Evolutionary conservation across 2,329 filamentous ascomycete genomes (phyloP).

Genomic region (Aureobasidium melanogenum): DNA sequence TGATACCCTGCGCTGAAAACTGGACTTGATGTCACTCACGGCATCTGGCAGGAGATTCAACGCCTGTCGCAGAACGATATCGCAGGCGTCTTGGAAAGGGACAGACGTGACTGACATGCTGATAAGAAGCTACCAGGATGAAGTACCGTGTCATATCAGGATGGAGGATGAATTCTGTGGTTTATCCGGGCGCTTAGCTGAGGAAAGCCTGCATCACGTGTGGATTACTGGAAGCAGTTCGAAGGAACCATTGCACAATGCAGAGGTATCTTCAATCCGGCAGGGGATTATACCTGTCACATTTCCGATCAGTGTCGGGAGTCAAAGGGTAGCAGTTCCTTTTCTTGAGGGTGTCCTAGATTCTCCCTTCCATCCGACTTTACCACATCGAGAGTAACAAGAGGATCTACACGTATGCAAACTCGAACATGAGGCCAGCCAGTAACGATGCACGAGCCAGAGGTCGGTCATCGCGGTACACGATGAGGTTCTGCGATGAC

Average conservation of each 20-base stretch:
- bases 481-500: neutral
- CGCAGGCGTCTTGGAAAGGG: neutral
- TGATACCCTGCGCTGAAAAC: neutral
- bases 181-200: neutral
- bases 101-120: neutral
- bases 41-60: neutral
- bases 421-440: neutral
- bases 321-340: neutral
- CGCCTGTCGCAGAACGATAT: neutral
- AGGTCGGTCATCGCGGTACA: neutral
- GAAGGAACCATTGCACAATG: neutral
- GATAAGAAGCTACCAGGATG: neutral
- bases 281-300: neutral
- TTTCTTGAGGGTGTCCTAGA: neutral
- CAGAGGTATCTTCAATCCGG: neutral
- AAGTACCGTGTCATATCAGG: neutral
- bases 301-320: neutral
- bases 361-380: neutral
- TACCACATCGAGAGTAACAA: neutral
- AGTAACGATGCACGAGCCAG: neutral
- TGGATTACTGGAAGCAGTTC: neutral
- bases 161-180: neutral
- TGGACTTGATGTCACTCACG: neutral
- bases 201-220: neutral
- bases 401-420: neutral